phyloP scores from a whole-genome alignment of 2,329 filamentous ascomycete genomes.

The Pseudopithomyces chartarum region DNA sequence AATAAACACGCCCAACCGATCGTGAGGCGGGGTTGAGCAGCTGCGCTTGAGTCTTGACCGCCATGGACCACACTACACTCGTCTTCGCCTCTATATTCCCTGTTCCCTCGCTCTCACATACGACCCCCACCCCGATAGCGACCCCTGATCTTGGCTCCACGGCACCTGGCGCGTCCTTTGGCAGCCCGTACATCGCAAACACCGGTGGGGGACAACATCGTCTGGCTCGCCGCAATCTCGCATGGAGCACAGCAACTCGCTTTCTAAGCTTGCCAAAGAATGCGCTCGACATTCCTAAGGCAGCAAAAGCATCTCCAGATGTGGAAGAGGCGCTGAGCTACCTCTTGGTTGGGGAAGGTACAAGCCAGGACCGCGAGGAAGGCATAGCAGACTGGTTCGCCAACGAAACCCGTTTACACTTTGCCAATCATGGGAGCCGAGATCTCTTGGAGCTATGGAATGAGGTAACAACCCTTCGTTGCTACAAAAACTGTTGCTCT shows the following conservation, averaged over 20 bases:
- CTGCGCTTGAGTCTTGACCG: constrained; percentile 19
- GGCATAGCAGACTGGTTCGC: constrained; percentile 52
- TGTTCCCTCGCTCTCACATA: constrained; percentile 45
- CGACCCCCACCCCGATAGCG: constrained; percentile 50
- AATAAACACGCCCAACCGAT: constrained; percentile 9
- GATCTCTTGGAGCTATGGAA: constrained; percentile 37
- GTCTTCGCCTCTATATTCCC: constrained; percentile 55
- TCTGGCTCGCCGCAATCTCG: constrained; percentile 43
- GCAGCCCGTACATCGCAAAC: constrained; percentile 37
- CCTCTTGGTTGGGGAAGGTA: constrained; percentile 42
- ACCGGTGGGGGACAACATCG: constrained; percentile 42
- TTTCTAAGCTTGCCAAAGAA: constrained; percentile 44
- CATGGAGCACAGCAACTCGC: constrained; percentile 55
- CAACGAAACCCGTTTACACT: constrained; percentile 50
- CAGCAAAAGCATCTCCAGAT: constrained; percentile 29
- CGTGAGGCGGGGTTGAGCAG: constrained; percentile 23
- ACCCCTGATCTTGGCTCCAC: constrained; percentile 51
- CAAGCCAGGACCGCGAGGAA: constrained; percentile 34
- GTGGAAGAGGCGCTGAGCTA: constrained; percentile 44
- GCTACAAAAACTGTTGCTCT: too few relatives aligned
- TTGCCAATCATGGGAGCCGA: constrained; percentile 40
- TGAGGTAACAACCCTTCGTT: constrained; percentile 33
- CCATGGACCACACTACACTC: constrained; percentile 41
- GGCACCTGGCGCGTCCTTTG: constrained; percentile 47
- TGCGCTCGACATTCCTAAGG: constrained; percentile 23